Percentiles rank a stretch among this genome's conserved stretches.
Conservation (phyloP, 2,329 filamentous ascomycete genomes). For the Penicillium freii region DNA sequence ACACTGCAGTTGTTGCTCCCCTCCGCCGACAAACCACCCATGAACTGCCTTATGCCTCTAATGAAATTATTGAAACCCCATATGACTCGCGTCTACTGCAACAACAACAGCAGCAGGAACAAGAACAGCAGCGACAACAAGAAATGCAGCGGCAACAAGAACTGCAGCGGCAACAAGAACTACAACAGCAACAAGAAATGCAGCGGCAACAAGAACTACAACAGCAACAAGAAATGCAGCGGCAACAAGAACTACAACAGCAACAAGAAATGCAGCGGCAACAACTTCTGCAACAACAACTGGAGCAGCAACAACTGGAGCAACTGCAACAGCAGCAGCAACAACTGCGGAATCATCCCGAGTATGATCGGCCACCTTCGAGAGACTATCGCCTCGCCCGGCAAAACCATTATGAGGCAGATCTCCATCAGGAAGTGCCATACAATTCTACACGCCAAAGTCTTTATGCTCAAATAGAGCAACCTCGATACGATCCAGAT, state of each 20-base stretch:
- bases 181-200: not conserved
- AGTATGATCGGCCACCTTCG: constrained; percentile 26
- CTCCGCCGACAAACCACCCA: constrained; percentile 23
- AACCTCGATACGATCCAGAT: constrained; percentile 27
- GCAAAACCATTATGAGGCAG: constrained; percentile 20
- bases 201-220: not conserved
- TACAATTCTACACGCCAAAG: constrained; percentile 22
- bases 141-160: not conserved
- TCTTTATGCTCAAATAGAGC: constrained; percentile 22
- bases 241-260: not conserved
- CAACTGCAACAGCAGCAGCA: constrained; percentile 14
- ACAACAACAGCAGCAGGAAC: not conserved
- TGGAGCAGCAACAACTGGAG: not conserved
- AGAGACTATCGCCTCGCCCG: constrained; percentile 24
- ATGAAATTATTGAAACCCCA: constrained; percentile 19
- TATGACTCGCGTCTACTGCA: constrained; percentile 28
- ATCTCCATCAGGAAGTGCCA: constrained; percentile 12
- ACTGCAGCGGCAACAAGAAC: constrained; percentile 10
- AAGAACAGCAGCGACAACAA: not conserved
- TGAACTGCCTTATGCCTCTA: constrained; percentile 22
- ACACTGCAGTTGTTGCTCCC: constrained; percentile 14
- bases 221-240: not conserved
- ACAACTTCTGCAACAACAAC: not conserved
- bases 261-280: not conserved
- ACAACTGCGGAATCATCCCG: constrained; percentile 24